A percentile compares a stretch with the other conserved stretches of the same genome.
phyloP scores from a whole-genome alignment of 495 filamentous ascomycete genomes.

The Clohesyomyces aquaticus region DNA sequence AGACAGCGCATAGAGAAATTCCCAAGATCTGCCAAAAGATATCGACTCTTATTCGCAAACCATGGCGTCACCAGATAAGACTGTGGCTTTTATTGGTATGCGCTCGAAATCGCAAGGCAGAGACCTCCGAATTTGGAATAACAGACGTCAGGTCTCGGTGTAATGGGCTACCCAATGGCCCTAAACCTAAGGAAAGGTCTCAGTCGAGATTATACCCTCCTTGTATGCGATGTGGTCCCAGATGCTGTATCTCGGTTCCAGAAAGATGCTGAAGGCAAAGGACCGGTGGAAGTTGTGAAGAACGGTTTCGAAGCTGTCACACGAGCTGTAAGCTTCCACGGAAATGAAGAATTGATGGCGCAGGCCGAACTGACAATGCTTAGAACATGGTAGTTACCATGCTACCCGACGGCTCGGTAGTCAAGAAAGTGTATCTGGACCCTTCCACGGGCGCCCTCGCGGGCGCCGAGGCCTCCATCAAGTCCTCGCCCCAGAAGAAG shows the following conservation, averaged over 20 bases:
- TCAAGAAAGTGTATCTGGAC: slow-evolving; percentile 40
- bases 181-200: slow-evolving; percentile 39
- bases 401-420: slow-evolving; percentile 35
- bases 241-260: slow-evolving; percentile 34
- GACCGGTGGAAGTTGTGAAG: slow-evolving; percentile 34
- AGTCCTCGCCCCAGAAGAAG: background rate
- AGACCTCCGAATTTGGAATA: background rate
- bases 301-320: slow-evolving; percentile 31
- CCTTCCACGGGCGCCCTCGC: slow-evolving; percentile 24
- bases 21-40: background rate
- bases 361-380: too few relatives aligned
- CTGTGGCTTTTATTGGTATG: slow-evolving; percentile 36
- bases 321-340: slow-evolving; percentile 13
- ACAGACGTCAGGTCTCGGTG: slow-evolving; percentile 35
- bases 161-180: slow-evolving; percentile 43
- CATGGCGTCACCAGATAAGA: slow-evolving; percentile 33
- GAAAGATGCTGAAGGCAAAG: slow-evolving; percentile 22
- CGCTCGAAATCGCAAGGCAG: background rate
- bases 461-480: slow-evolving; percentile 24
- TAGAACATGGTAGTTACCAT: slow-evolving; percentile 37
- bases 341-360: background rate
- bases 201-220: slow-evolving; percentile 16
- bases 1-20: too few relatives aligned
- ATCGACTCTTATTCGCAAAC: background rate
- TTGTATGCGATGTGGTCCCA: slow-evolving; percentile 36